These are phyloP conservation scores for Ophiobolus disseminans DNA, from an alignment of 2,329 filamentous ascomycete species.

Conservation along the genomic window DNA sequence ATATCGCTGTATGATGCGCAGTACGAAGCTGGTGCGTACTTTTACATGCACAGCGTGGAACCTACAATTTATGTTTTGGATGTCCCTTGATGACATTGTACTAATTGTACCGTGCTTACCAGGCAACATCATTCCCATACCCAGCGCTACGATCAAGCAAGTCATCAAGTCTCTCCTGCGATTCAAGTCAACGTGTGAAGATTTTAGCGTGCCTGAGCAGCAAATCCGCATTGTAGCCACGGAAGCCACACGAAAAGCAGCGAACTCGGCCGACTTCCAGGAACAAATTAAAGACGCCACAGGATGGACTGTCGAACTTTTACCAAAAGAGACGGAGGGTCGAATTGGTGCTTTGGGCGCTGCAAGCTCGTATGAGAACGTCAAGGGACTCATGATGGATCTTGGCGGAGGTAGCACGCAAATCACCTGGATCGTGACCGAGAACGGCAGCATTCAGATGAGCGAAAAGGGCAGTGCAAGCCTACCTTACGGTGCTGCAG, in stretches of 20 bases:
- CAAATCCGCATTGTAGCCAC: slow-evolving; percentile 83
- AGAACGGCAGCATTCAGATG: slow-evolving; percentile 54
- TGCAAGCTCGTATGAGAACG: slow-evolving; percentile 72
- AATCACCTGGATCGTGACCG: slow-evolving; percentile 69
- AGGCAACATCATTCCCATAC: slow-evolving; percentile 59
- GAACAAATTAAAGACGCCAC: slow-evolving; percentile 67
- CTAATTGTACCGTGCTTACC: too few species aligned
- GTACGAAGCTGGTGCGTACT: slow-evolving; percentile 57
- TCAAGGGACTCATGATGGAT: slow-evolving; percentile 85
- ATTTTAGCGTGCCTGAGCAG: slow-evolving; percentile 69
- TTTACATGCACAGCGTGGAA: too few species aligned
- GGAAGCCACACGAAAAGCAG: slow-evolving; percentile 83
- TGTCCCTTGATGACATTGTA: too few species aligned
- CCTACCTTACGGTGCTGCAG: slow-evolving; percentile 74
- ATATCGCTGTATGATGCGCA: slow-evolving; percentile 90
- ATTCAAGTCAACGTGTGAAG: slow-evolving; percentile 74
- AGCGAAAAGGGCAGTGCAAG: slow-evolving; percentile 63
- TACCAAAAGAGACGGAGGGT: slow-evolving; percentile 82
- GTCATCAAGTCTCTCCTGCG: slow-evolving; percentile 72
- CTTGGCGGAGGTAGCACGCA: slow-evolving; percentile 79
- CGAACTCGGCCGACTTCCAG: slow-evolving; percentile 75
- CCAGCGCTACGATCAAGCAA: slow-evolving; percentile 65
- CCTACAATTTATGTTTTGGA: too few species aligned
- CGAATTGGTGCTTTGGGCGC: slow-evolving; percentile 83
- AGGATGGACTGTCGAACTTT: slow-evolving; percentile 73